Evolutionary conservation across 306 rosid species (phyloP), one percentile per base, ranked within the genome.

Genomic region (Castanospermum australe): DNA sequence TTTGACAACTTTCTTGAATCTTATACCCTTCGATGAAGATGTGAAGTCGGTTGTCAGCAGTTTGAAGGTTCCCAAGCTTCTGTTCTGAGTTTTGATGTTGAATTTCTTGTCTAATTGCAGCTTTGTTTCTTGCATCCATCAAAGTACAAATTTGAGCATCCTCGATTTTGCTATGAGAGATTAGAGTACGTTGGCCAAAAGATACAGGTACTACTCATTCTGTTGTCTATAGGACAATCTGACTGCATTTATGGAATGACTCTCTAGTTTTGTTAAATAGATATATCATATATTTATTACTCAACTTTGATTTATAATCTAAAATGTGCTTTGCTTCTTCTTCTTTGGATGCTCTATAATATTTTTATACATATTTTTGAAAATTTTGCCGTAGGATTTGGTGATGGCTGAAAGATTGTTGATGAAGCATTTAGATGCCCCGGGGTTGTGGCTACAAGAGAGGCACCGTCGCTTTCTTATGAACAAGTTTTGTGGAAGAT

Each of bases 381-480:
- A 5, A 39, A 18, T 61, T 39, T 77, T 71, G n/a, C 45, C 57
- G 2, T 41, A 93, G 97, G 96, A 93, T 80, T 84, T 93, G 62
- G 97, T 90, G 35, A 84, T 91, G 98, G 98, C 98, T 0, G 95
- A 93, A 82, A 90, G 92, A 84, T 73, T 91, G 89, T 76, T 93
- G 85, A 91, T 93, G 93, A 93, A 93, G 82, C 93, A 91, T 81
- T 88, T 93, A 80, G 98, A 93, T 83, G 95, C 97, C 59, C 97
- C 98, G 0, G 97, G 93, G 47, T 67, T 61, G 50, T 93, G 97
- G 97, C 12, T 91, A 73, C 93, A 88, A 61, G 92, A 86, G 84
- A 91, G 83, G 86, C 94, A 90, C 70, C 92, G 98, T 56, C 85
- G 93, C 22, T 2, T 85, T 56, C 83, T 93, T 15, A 89, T 91